These are phyloP conservation scores for Coemansia sp. DNA, from an alignment of 192 early-diverging fungal species.

Conservation along the genomic window DNA sequence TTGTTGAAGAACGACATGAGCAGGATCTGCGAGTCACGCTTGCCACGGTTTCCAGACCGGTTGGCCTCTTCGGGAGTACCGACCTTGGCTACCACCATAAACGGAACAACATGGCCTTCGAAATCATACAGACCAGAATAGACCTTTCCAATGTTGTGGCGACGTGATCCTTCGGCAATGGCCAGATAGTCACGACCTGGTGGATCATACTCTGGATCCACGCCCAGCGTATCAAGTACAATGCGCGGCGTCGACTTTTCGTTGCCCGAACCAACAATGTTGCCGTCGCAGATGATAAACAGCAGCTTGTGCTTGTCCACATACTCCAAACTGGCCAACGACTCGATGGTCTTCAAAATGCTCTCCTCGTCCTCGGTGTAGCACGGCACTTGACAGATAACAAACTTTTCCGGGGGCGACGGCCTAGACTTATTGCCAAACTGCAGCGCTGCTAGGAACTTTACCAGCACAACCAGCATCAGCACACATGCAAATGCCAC, in stretches of 20 bases:
- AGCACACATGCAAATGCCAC: conserved; percentile 76
- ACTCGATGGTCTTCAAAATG: conserved; percentile 81
- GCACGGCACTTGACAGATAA: conserved; percentile 93
- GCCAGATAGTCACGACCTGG: conserved; percentile 53
- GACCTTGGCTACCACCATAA: too few relatives aligned
- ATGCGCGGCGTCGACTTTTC: conserved; percentile 96
- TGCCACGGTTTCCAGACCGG: too few relatives aligned
- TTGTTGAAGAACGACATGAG: too few relatives aligned
- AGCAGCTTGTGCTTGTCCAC: conserved; percentile 89
- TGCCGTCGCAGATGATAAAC: conserved; percentile 86
- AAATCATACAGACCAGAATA: too few relatives aligned
- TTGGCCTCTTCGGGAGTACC: too few relatives aligned
- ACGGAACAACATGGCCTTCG: too few relatives aligned
- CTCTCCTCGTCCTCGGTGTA: conserved; percentile 91
- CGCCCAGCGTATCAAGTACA: conserved; percentile 88
- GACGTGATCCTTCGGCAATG: too few relatives aligned
- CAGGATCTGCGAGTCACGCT: too few relatives aligned
- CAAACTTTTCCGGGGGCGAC: conserved; percentile 88
- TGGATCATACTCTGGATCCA: conserved; percentile 73
- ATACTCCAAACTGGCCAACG: conserved; percentile 71
- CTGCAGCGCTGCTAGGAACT: conserved; percentile 79
- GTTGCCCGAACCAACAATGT: conserved; percentile 95
- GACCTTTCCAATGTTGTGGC: too few relatives aligned
- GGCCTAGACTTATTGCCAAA: conserved; percentile 68
- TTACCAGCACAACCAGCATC: conserved; percentile 78